Evolutionary conservation across 2,329 filamentous ascomycete genomes (phyloP).

Genomic region (Lachnellula cervina): DNA sequence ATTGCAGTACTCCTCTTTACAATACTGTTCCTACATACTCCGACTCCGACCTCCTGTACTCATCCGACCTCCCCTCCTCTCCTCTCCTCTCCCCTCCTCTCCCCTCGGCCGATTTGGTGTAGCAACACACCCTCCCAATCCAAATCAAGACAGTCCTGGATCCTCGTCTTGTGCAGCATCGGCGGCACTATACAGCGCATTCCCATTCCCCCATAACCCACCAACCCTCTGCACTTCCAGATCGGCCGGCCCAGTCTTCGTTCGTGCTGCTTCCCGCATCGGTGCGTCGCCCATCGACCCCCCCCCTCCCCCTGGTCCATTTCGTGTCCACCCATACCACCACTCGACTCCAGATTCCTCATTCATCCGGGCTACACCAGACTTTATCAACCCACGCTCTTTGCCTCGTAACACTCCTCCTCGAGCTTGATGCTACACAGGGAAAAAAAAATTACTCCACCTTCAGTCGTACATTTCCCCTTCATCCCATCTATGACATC

Average conservation of each 20-base stretch:
- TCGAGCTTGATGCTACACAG: conserved; percentile 15
- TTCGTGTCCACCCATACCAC: neutral
- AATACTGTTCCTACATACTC: too few species aligned
- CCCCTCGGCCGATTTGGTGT: too few species aligned
- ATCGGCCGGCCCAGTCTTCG: conserved; percentile 1
- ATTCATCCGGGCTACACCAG: conserved; percentile 14
- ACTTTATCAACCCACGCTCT: conserved; percentile 7
- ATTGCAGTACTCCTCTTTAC: too few species aligned
- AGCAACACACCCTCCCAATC: neutral
- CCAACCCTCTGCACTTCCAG: neutral
- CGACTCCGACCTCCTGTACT: too few species aligned
- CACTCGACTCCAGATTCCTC: conserved; percentile 17
- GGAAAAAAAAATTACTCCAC: conserved; percentile 4
- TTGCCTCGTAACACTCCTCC: conserved; percentile 5
- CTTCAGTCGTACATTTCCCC: conserved; percentile 11
- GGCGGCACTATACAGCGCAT: neutral
- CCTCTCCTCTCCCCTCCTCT: too few species aligned
- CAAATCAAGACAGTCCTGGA: neutral
- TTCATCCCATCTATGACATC: conserved; percentile 19
- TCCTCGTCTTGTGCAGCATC: conserved; percentile 3
- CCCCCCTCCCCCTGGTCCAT: conserved; percentile 1
- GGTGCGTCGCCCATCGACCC: neutral
- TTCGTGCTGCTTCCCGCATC: neutral
- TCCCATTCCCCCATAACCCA: neutral
- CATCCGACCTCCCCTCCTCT: too few species aligned